Conservation (phyloP, 305 asterid species). For the Striga hermonthica region DNA sequence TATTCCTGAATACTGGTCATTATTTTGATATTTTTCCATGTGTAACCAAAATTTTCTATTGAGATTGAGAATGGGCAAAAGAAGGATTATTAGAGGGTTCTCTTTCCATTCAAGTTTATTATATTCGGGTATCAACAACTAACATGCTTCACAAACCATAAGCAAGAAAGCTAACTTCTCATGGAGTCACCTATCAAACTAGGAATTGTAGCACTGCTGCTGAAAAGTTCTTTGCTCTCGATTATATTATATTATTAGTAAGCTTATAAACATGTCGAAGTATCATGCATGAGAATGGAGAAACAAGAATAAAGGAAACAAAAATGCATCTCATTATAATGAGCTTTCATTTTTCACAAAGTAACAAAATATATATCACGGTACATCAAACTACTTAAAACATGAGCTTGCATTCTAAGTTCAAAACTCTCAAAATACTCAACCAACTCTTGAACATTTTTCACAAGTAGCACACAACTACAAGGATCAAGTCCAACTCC, state of each 20-base stretch:
- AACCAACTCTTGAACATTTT: conserved; percentile 39
- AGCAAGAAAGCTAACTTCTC: conserved; percentile 63
- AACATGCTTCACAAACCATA: conserved; percentile 10
- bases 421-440: conserved; percentile 39
- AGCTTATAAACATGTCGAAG: too few relatives aligned
- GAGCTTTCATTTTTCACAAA: too few relatives aligned
- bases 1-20: neutral
- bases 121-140: neutral
- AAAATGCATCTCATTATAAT: too few relatives aligned
- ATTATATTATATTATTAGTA: neutral
- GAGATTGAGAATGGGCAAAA: too few relatives aligned
- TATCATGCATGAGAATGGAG: too few relatives aligned
- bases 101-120: neutral
- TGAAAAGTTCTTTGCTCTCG: neutral
- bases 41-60: too few relatives aligned
- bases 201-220: conserved; percentile 61
- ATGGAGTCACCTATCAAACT: conserved; percentile 69
- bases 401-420: conserved; percentile 37
- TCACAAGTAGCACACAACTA: conserved; percentile 27
- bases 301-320: too few relatives aligned
- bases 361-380: conserved; percentile 29
- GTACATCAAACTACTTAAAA: conserved; percentile 47
- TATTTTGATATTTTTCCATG: too few relatives aligned
- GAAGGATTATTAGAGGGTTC: too few relatives aligned
- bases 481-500: neutral